A percentile compares a stretch with the other conserved stretches of the same genome.
Evolutionary conservation across 2,329 filamentous ascomycete species (phyloP).

Genomic region (Uncinocarpus reesii): DNA sequence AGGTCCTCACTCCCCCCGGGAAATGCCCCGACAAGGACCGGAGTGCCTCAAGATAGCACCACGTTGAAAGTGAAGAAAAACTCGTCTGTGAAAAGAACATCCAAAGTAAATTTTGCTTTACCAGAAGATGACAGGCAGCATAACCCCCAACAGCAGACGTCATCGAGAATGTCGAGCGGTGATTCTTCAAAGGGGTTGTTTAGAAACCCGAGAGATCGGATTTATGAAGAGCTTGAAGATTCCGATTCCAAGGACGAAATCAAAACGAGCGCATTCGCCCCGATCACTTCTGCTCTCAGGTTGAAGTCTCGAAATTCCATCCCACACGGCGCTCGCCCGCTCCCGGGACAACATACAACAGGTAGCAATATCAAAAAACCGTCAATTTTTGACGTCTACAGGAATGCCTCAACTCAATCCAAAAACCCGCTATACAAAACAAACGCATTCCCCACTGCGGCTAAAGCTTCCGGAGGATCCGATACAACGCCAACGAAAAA

Average conservation of each 20-base stretch:
- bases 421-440: constrained; percentile 68
- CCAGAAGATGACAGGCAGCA: constrained; percentile 24
- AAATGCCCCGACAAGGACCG: background rate
- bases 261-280: constrained; percentile 21
- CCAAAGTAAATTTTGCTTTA: constrained; percentile 34
- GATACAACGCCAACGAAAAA: constrained; percentile 55
- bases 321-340: constrained; percentile 34
- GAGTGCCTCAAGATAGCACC: constrained; percentile 2
- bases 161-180: constrained; percentile 26
- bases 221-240: constrained; percentile 77
- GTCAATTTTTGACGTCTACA: constrained; percentile 62
- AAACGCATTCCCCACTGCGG: constrained; percentile 44
- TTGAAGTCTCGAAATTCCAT: constrained; percentile 56
- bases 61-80: constrained; percentile 17
- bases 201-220: constrained; percentile 50
- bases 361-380: constrained; percentile 38
- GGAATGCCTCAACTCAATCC: constrained; percentile 72
- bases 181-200: constrained; percentile 43
- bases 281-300: constrained; percentile 41
- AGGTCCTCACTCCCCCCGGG: background rate
- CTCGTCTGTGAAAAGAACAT: constrained; percentile 27
- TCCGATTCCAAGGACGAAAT: constrained; percentile 21
- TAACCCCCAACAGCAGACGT: constrained; percentile 17
- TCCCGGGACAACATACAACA: constrained; percentile 37
- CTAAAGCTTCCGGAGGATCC: constrained; percentile 19